Evolutionary conservation across 1,139 yeast species (phyloP).

Genomic region (Blastobotrys elegans): DNA sequence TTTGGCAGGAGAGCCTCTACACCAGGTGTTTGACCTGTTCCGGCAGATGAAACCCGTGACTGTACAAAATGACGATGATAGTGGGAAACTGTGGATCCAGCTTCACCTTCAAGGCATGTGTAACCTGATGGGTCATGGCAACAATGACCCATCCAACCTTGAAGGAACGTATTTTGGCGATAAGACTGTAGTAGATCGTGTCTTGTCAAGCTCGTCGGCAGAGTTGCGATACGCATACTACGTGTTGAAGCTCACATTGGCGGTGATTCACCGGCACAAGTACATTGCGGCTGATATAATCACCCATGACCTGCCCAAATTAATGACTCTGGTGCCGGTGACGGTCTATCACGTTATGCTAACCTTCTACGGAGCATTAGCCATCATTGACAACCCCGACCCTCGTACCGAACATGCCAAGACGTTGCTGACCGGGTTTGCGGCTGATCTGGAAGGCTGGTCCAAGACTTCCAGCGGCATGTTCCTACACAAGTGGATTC

Average conservation of each 20-base stretch:
- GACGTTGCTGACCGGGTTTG: conserved; percentile 22
- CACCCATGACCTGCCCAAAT: conserved; percentile 23
- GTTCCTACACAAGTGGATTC: conserved; percentile 37
- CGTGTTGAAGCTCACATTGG: conserved; percentile 24
- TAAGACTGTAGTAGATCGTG: conserved; percentile 15
- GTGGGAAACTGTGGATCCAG: conserved; percentile 30
- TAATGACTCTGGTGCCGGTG: conserved; percentile 26
- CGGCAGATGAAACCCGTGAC: conserved; percentile 26
- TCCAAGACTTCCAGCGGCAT: conserved; percentile 37
- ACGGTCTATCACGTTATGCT: conserved; percentile 30
- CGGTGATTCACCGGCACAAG: conserved; percentile 27
- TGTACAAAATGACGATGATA: conserved; percentile 25
- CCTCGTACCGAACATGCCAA: conserved; percentile 17
- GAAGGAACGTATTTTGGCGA: conserved; percentile 25
- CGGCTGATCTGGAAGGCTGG: conserved; percentile 36
- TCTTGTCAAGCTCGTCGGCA: conserved; percentile 19
- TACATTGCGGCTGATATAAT: conserved; percentile 28
- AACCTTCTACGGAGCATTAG: conserved; percentile 30
- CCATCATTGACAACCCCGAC: conserved; percentile 25
- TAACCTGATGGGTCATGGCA: conserved; percentile 26
- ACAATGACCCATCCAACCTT: conserved; percentile 24
- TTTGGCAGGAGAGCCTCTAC: conserved; percentile 30
- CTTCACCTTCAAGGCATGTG: conserved; percentile 27
- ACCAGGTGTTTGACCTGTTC: conserved; percentile 25
- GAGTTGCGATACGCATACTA: conserved; percentile 28